A percentile compares a stretch with the other conserved stretches of the same genome.
Evolutionary conservation across 768 basidiomycete genomes (phyloP).

Genomic region (Strobilomyces echinocephalus): DNA sequence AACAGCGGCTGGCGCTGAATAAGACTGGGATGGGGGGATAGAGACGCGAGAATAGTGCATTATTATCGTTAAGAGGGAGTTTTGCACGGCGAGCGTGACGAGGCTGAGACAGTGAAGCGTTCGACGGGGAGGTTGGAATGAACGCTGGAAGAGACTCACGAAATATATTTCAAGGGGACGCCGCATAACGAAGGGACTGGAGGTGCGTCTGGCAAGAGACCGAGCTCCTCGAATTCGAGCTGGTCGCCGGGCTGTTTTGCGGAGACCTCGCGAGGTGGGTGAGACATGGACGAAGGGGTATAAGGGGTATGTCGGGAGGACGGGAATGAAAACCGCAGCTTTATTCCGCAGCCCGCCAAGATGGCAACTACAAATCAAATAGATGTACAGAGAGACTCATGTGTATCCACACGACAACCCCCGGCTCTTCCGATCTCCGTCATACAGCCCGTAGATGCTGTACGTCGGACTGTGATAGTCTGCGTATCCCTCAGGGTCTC

Average conservation of each 20-base stretch:
- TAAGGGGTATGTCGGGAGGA: constrained; percentile 13
- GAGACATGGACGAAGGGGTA: constrained; percentile 29
- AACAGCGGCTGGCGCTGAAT: constrained; percentile 93
- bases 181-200: constrained; percentile 58
- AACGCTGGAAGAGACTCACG: constrained; percentile 37
- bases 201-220: constrained; percentile 35
- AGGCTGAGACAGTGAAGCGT: constrained; percentile 39
- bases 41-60: constrained; percentile 96
- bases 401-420: constrained; percentile 23
- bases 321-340: constrained; percentile 4
- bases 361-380: constrained; percentile 12
- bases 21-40: constrained; percentile 65
- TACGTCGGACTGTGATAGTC: constrained; percentile 79
- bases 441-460: constrained; percentile 75
- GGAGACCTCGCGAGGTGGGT: constrained; percentile 17
- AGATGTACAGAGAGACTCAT: constrained; percentile 9
- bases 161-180: constrained; percentile 74
- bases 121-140: constrained; percentile 2
- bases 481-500: constrained; percentile 55
- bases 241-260: constrained; percentile 33
- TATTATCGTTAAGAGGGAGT: constrained; percentile 84
- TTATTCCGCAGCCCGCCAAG: constrained; percentile 23
- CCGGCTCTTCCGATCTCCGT: constrained; percentile 53
- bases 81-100: constrained; percentile 86
- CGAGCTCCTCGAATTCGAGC: constrained; percentile 44